Evolutionary conservation across 768 basidiomycete species (phyloP).

Genomic region (Boletus rubescentipes): DNA sequence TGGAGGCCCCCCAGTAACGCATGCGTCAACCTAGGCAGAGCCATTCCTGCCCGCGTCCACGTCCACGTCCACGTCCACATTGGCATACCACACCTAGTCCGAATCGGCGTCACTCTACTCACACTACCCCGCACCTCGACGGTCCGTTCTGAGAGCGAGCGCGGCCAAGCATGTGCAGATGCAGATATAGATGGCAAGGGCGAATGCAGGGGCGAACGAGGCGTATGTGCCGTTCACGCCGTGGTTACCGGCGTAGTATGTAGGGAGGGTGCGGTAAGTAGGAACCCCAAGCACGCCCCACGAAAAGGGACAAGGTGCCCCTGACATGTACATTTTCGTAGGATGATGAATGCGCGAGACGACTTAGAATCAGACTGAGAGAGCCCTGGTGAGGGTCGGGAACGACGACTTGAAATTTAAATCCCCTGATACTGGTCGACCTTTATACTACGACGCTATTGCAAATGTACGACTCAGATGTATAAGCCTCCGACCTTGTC

Average conservation of each 20-base stretch:
- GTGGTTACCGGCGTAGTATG: slow-evolving; percentile 44
- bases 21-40: slow-evolving; percentile 8
- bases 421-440: too few species aligned
- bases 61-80: slow-evolving; percentile 20
- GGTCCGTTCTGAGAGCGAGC: background rate
- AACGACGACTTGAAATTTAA: too few species aligned
- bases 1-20: slow-evolving; percentile 13
- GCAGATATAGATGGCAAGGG: slow-evolving; percentile 8
- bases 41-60: background rate
- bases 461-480: too few species aligned
- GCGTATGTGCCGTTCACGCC: slow-evolving; percentile 64
- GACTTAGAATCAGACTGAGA: too few species aligned
- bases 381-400: too few species aligned
- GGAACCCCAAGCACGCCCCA: too few species aligned
- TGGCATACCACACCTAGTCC: slow-evolving; percentile 24
- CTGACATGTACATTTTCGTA: too few species aligned
- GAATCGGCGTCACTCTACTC: slow-evolving; percentile 25
- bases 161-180: background rate
- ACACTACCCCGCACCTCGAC: slow-evolving; percentile 25
- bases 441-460: too few species aligned
- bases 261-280: too few species aligned
- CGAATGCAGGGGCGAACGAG: slow-evolving; percentile 61
- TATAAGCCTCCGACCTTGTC: too few species aligned
- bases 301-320: too few species aligned
- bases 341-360: too few species aligned